Evolutionary conservation across 371 early-diverging fungal genomes (phyloP), one percentile per base, ranked within the genome.

Genomic region (Rhizopus delemar): DNA sequence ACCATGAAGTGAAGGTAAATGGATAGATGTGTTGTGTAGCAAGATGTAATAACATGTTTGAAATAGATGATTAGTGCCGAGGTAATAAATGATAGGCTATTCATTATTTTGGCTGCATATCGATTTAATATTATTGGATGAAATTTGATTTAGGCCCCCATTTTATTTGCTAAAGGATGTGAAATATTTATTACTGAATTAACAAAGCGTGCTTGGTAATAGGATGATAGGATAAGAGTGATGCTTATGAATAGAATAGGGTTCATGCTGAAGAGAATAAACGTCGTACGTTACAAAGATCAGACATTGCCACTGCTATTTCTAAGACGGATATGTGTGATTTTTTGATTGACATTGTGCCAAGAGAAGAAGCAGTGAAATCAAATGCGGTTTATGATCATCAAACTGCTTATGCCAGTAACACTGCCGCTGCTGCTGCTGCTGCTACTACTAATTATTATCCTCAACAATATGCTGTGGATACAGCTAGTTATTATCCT

Each of bases 191-290:
- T 98, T 55, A 89, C 91, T 6, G 98, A 94, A 76, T 80, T 99
- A 51, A 99, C 99, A 15, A 84, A 93, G 63, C 84, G 99, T 12
- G 90, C 99, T 36, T 99, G 99, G 86, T 82, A 79, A 77, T 8
- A 54, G 6, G 15, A 13, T 41, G 3, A 22, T 22, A 22, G 0
- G 22, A 22, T 22, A 22, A 22, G 22, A 22, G 22, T 22, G 22
- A 22, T 22, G 22, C 22, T 22, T 22, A 22, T 22, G 22, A 22
- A 22, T 22, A 22, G 22, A 22, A 22, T 29, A 79, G 88, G 99
- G 90, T 96, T 41, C 93, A 96, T 62, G 96, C 99, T 4, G 99
- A 99, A 75, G 99, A 99, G 69, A 96, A 93, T 71, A 99, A 99
- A 81, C 86, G 99, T 57, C 87, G 99, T 49, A 99, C 99, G 6